Evolutionary conservation across 176 grass and related monocot species (phyloP).

Genomic region (Avena eriantha): DNA sequence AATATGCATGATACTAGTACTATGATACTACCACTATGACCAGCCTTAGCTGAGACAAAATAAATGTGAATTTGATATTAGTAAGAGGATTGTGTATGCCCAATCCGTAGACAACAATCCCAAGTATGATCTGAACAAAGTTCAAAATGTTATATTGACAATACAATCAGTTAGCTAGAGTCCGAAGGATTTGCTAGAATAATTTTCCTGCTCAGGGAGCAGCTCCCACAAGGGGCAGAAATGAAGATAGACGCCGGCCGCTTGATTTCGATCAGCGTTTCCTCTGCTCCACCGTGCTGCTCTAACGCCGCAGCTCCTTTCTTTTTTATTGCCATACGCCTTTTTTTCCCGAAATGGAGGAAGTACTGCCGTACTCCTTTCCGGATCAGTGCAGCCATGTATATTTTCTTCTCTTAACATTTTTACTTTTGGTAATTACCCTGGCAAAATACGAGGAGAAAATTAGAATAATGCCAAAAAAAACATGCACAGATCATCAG

Average conservation of each 20-base stretch:
- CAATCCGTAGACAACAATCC: background rate
- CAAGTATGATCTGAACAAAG: slow-evolving; percentile 24
- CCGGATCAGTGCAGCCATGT: slow-evolving; percentile 10
- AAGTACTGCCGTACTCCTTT: slow-evolving; percentile 9
- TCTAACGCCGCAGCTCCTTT: slow-evolving; percentile 7
- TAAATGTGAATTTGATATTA: background rate
- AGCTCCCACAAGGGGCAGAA: background rate
- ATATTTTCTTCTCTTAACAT: background rate
- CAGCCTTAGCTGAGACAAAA: background rate
- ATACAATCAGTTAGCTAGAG: slow-evolving; percentile 36
- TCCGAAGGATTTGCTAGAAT: background rate
- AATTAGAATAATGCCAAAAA: slow-evolving; percentile 23
- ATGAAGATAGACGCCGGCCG: slow-evolving; percentile 21
- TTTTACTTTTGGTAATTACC: slow-evolving; percentile 31
- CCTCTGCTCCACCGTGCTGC: slow-evolving; percentile 12
- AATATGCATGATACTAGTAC: no score
- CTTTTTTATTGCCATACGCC: background rate
- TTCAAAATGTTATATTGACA: slow-evolving; percentile 22
- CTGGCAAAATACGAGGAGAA: slow-evolving; percentile 40
- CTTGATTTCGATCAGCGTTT: slow-evolving; percentile 10
- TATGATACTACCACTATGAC: no score
- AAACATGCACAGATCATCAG: background rate
- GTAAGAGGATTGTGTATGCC: background rate
- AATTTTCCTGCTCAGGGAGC: slow-evolving; percentile 1
- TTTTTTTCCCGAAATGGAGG: no score